phyloP scores from a whole-genome alignment of 345 rosid genomes.

The Citrus cavaleriei region DNA sequence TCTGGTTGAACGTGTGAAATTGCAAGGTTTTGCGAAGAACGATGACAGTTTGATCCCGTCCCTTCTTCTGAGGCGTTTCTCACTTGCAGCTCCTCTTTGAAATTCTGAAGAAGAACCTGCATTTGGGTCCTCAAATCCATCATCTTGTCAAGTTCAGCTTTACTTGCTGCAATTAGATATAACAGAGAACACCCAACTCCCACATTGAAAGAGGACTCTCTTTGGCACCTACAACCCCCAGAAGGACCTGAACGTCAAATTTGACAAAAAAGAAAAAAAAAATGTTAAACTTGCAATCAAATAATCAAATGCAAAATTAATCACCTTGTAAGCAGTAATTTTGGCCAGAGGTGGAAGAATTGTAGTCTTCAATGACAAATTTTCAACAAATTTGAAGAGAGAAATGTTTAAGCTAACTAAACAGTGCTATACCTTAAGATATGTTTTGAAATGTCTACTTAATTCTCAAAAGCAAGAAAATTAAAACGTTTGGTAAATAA shows the following conservation, averaged over 20 bases:
- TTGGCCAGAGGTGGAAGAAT: too few species aligned
- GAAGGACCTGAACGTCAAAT: conserved; percentile 27
- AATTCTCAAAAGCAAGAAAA: too few species aligned
- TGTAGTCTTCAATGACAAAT: too few species aligned
- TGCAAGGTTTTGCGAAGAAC: background rate
- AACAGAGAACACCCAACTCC: conserved; percentile 55
- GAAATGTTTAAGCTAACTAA: too few species aligned
- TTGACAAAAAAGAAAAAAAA: background rate
- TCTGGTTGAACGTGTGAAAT: conserved; percentile 26
- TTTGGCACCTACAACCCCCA: conserved; percentile 24
- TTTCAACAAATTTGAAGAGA: too few species aligned
- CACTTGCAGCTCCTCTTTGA: conserved; percentile 26
- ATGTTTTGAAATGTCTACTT: too few species aligned
- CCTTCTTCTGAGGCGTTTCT: conserved; percentile 22
- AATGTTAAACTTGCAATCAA: background rate
- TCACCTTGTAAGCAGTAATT: background rate
- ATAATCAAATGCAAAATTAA: background rate
- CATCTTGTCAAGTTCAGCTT: conserved; percentile 55
- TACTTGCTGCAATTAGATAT: conserved; percentile 46
- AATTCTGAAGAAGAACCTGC: conserved; percentile 42
- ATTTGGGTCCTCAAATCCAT: conserved; percentile 45
- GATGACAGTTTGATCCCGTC: conserved; percentile 16
- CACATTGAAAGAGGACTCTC: conserved; percentile 35
- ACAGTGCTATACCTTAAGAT: too few species aligned
- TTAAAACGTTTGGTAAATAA: too few species aligned